These are phyloP conservation scores for Sclerotiophoma versabilis DNA, from an alignment of 2,329 filamentous ascomycete species.

Conservation along the genomic window DNA sequence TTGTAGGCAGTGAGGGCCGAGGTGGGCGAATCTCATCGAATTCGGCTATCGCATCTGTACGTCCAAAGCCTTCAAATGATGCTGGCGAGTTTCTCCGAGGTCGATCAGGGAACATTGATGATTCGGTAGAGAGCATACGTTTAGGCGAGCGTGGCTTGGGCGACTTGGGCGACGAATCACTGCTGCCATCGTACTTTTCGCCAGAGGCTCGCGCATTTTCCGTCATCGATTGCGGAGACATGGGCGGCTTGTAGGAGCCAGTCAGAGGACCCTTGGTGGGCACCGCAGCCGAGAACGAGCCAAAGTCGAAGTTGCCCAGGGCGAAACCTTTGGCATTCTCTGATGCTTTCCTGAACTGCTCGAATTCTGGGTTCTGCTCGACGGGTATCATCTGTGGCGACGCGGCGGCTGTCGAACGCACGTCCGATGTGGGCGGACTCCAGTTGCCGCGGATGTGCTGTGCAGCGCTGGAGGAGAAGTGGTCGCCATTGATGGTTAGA, in stretches of 20 bases:
- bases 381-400: conserved; percentile 74
- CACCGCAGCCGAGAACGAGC: conserved; percentile 39
- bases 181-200: conserved; percentile 26
- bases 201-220: conserved; percentile 27
- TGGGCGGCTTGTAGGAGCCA: conserved; percentile 31
- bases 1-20: conserved; percentile 40
- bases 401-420: conserved; percentile 72
- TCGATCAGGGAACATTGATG: conserved; percentile 50
- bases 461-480: conserved; percentile 66
- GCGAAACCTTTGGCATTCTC: conserved; percentile 65
- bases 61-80: conserved; percentile 49
- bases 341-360: conserved; percentile 74
- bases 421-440: conserved; percentile 74
- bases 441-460: conserved; percentile 73
- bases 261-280: conserved; percentile 26
- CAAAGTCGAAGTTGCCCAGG: conserved; percentile 53
- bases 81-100: conserved; percentile 58
- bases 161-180: conserved; percentile 12
- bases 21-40: conserved; percentile 43
- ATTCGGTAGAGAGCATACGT: conserved; percentile 56
- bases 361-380: conserved; percentile 81
- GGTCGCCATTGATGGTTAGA: conserved; percentile 68
- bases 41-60: conserved; percentile 44
- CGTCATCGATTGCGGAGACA: conserved; percentile 46
- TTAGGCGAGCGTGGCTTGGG: conserved; percentile 56